Conservation (phyloP, 2,329 filamentous ascomycete species). For the Nigrospora sphaerica region DNA sequence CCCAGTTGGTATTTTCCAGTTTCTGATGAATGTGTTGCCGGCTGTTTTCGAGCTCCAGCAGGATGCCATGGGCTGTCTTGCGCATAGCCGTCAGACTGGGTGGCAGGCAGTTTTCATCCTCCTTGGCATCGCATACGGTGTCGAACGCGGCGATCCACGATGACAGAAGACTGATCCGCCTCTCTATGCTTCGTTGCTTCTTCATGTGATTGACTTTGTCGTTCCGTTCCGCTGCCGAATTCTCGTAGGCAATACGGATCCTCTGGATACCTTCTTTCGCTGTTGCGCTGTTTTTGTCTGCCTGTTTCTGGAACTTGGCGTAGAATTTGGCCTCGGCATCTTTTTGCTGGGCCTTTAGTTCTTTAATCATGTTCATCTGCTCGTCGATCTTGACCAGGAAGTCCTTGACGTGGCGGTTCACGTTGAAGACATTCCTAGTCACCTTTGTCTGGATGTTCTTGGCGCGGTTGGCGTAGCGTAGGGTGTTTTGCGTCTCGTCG, state of each 20-base stretch:
- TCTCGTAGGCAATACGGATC: slow-evolving; percentile 76
- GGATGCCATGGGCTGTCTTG: slow-evolving; percentile 81
- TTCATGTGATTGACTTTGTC: slow-evolving; percentile 77
- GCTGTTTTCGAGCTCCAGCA: slow-evolving; percentile 83
- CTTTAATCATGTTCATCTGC: slow-evolving; percentile 94
- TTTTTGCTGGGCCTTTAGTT: slow-evolving; percentile 87
- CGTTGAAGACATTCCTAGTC: slow-evolving; percentile 97
- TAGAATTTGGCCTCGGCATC: slow-evolving; percentile 78
- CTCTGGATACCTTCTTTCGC: slow-evolving; percentile 73
- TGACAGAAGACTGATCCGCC: slow-evolving; percentile 78
- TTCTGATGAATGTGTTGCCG: slow-evolving; percentile 85
- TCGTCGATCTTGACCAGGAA: slow-evolving; percentile 99
- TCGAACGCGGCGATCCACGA: slow-evolving; percentile 94
- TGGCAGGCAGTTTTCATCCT: slow-evolving; percentile 62
- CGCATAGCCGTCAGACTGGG: slow-evolving; percentile 67
- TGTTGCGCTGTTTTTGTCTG: slow-evolving; percentile 72
- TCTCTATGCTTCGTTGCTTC: slow-evolving; percentile 73
- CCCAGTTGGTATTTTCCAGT: slow-evolving; percentile 76
- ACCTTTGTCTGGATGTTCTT: slow-evolving; percentile 99
- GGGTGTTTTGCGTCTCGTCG: slow-evolving; percentile 95
- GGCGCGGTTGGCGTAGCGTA: slow-evolving; percentile 93
- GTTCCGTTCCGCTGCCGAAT: slow-evolving; percentile 68
- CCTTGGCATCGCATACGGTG: slow-evolving; percentile 64
- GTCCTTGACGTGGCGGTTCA: slow-evolving; percentile 98
- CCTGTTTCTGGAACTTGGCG: slow-evolving; percentile 84